Evolutionary conservation across 768 basidiomycete genomes (phyloP).

Genomic region (Panellus pusillus): DNA sequence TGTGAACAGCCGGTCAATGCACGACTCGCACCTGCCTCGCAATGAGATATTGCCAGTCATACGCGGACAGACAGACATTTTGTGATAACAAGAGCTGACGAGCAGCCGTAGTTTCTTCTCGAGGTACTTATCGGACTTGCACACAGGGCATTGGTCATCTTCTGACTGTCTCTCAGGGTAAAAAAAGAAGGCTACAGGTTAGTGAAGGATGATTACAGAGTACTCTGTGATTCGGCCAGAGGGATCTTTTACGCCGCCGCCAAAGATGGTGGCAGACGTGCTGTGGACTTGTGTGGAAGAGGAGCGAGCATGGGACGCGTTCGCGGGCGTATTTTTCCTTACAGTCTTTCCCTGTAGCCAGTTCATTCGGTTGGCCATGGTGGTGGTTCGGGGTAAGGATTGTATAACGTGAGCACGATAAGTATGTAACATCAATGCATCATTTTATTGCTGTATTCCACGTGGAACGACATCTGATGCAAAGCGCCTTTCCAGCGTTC

Average conservation of each 20-base stretch:
- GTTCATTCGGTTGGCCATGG: conserved; percentile 24
- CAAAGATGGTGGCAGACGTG: conserved; percentile 73
- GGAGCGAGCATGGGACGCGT: conserved; percentile 49
- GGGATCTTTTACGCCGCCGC: conserved; percentile 83
- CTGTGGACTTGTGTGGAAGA: conserved; percentile 66
- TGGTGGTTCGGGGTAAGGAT: too few species aligned
- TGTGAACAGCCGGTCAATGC: conserved; percentile 95
- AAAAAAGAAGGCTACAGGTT: not conserved
- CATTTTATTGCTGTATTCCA: not conserved
- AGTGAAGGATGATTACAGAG: conserved; percentile 52
- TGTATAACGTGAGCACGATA: too few species aligned
- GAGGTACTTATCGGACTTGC: conserved; percentile 93
- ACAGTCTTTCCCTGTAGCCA: conserved; percentile 80
- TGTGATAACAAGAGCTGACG: conserved; percentile 97
- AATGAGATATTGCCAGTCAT: not conserved
- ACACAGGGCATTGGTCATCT: conserved; percentile 96
- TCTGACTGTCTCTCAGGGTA: conserved; percentile 6
- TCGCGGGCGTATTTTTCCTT: conserved; percentile 56
- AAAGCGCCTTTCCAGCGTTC: not conserved
- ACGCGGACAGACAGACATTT: conserved; percentile 66
- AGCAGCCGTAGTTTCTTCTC: conserved; percentile 92
- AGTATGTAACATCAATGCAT: too few species aligned
- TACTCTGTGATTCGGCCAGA: conserved; percentile 81
- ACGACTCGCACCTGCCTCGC: conserved; percentile 90
- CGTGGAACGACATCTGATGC: conserved; percentile 3